Evolutionary conservation across 1,139 yeast genomes (phyloP).

Genomic region (Pneumocystis sp.): DNA sequence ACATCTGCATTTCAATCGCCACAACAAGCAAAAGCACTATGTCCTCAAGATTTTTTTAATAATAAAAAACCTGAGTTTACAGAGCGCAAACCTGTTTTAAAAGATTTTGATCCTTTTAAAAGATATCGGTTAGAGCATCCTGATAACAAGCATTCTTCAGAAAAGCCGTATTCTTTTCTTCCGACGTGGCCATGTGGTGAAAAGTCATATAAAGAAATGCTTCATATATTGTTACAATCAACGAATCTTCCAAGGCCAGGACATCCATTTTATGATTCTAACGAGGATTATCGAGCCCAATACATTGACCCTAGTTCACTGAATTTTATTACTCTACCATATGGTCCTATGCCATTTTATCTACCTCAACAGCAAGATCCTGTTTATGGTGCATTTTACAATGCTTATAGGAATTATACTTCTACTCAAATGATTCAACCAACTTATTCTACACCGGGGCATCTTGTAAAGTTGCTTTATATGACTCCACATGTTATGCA

Average conservation of each 20-base stretch:
- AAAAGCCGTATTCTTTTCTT: slow-evolving; percentile 8
- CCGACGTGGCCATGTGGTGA: slow-evolving; percentile 11
- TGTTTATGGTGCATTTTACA: not conserved
- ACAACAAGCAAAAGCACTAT: not conserved
- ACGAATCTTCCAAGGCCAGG: not conserved
- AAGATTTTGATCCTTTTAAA: slow-evolving; percentile 8
- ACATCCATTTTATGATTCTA: not conserved
- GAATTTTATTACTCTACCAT: not conserved
- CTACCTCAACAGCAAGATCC: not conserved
- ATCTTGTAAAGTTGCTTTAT: not conserved
- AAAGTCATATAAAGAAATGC: slow-evolving; percentile 2
- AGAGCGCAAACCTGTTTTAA: slow-evolving; percentile 3
- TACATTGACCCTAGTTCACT: not conserved
- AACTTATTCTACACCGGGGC: not conserved
- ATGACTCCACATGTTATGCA: not conserved
- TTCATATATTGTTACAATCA: not conserved
- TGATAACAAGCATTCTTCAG: slow-evolving; percentile 5
- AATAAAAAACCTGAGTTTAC: not conserved
- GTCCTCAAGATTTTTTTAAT: slow-evolving; percentile 6
- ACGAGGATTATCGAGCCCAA: not conserved
- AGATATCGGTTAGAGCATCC: slow-evolving; percentile 6
- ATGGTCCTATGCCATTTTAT: not conserved
- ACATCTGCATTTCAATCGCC: slow-evolving; percentile 4
- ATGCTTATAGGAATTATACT: not conserved
- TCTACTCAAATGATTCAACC: not conserved